phyloP scores from a whole-genome alignment of 2,329 filamentous ascomycete genomes.

The Gaeumannomyces tritici region DNA sequence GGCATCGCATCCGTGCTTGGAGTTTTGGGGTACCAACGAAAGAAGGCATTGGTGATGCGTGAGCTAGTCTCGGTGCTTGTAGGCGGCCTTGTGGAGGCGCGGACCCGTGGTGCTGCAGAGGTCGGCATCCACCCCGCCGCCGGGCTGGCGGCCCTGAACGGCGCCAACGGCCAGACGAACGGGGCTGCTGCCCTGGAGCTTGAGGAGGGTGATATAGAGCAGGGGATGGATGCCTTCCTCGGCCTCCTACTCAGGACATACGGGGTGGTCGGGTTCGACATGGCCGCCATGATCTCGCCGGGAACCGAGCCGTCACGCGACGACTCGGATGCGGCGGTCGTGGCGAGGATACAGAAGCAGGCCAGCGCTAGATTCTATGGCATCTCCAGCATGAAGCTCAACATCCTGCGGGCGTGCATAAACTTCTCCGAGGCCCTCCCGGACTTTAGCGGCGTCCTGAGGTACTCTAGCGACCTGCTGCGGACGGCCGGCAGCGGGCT shows the following conservation, averaged over 20 bases:
- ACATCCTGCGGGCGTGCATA: conserved; percentile 81
- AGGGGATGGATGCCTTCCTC: conserved; percentile 55
- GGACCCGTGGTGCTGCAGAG: conserved; percentile 90
- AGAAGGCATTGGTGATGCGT: conserved; percentile 82
- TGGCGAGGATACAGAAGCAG: conserved; percentile 51
- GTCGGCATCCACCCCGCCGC: conserved; percentile 92
- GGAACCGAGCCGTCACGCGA: conserved; percentile 14
- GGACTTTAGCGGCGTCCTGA: conserved; percentile 82
- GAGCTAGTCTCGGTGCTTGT: conserved; percentile 79
- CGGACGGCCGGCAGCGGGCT: conserved; percentile 73
- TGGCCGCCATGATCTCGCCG: conserved; percentile 15
- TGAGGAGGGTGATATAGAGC: conserved; percentile 54
- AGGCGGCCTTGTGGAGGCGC: conserved; percentile 76
- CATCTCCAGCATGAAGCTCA: conserved; percentile 70
- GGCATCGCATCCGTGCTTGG: conserved; percentile 84
- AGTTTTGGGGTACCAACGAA: conserved; percentile 68
- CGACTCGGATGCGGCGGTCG: conserved; percentile 42
- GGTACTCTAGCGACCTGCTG: conserved; percentile 75
- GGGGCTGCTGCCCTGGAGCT: conserved; percentile 49
- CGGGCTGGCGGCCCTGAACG: conserved; percentile 64
- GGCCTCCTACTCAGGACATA: conserved; percentile 54
- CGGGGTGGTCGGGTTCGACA: conserved; percentile 47
- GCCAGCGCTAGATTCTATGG: conserved; percentile 59
- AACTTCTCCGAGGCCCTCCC: conserved; percentile 90
- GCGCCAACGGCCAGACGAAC: conserved; percentile 39